Base-by-base conservation (phyloP, 169 alveolate genomes). In the Cardiosporidium cionae region DNA sequence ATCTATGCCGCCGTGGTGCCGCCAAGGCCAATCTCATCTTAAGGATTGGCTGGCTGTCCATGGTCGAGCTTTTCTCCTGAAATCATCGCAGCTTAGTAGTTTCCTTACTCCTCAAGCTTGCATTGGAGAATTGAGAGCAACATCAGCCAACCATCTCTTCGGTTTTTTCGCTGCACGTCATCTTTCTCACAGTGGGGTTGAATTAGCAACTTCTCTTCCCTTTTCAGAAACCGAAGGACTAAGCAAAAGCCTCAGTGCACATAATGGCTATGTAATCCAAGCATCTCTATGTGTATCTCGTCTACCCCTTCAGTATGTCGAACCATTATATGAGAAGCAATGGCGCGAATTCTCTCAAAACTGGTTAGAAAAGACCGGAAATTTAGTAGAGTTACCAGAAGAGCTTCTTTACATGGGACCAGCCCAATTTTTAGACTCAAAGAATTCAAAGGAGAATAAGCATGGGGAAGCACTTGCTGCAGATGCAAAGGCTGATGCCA, bases 361-460 rank as follows among this genome's bases (percentile, higher is more conserved):
- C 58, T 72, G 80, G 80, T 77, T 70, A 62, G 68, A 23, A 32
- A 9, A 33, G 34, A 72, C 84, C 31, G 28, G 52, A 37, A 76
- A 68, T 67, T 28, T 32, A 32, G 7, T 71, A 58, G n/a, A 22
- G 29, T 65, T 76, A 25, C 29, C 58, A 37, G 81, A 78, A 27
- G 84, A 69, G 29, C 32, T 78, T 35, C 62, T 72, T 9, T 78
- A 31, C 75, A 77, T 77, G 83, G 69, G 65, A 58, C 83, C 83
- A 23, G 68, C 58, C 22, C 83, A 77, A 53, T 77, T 69, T 28
- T 36, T 77, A 23, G 78, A 68, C 34, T 70, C 83, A 2, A 70
- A 70, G 65, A 53, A 70, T 27, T 36, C 68, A 16, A 72, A 58
- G 62, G 74, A 68, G 52, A 54, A 34, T 3, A 44, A 35, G 1